These are phyloP conservation scores for Saussurea involucrata DNA, from an alignment of 129 eudicot species.

Conservation along the genomic window DNA sequence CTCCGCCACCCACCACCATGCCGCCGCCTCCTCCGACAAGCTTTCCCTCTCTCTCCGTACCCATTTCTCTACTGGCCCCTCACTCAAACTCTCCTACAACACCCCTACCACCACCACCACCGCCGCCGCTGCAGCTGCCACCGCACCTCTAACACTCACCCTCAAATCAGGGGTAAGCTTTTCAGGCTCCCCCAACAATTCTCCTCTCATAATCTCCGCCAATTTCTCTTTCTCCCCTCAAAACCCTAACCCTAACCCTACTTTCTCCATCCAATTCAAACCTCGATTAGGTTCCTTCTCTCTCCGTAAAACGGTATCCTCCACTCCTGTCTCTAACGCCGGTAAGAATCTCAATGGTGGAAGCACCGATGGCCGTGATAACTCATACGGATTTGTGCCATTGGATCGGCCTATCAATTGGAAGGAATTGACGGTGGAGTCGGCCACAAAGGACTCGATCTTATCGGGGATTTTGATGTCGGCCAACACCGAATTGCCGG, in stretches of 20 bases:
- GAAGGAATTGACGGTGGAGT: conserved; percentile 49
- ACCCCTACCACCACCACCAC: conserved; percentile 38
- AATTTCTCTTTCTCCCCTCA: conserved; percentile 59
- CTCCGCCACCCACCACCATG: conserved; percentile 62
- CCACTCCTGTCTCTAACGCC: conserved; percentile 24
- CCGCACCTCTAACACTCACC: conserved; percentile 48
- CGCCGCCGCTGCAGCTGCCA: conserved; percentile 19
- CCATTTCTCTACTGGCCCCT: conserved; percentile 74
- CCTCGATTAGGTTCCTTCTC: conserved; percentile 83
- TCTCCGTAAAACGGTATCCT: conserved; percentile 47
- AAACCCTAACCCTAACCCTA: conserved; percentile 51
- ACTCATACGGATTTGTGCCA: conserved; percentile 50
- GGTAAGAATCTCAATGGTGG: conserved; percentile 22
- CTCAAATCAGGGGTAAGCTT: conserved; percentile 72
- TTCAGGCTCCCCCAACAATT: conserved; percentile 73
- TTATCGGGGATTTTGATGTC: conserved; percentile 53
- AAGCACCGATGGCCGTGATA: conserved; percentile 8
- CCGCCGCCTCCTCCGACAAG: conserved; percentile 16
- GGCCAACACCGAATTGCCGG: conserved; percentile 64
- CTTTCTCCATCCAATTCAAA: conserved; percentile 63
- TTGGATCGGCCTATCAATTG: conserved; percentile 42
- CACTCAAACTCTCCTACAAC: conserved; percentile 76
- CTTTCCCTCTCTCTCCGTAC: conserved; percentile 82
- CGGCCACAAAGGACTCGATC: conserved; percentile 30
- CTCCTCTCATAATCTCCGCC: conserved; percentile 77